Base-by-base conservation (phyloP, 129 eudicot genomes). In the Solidago caesia region DNA sequence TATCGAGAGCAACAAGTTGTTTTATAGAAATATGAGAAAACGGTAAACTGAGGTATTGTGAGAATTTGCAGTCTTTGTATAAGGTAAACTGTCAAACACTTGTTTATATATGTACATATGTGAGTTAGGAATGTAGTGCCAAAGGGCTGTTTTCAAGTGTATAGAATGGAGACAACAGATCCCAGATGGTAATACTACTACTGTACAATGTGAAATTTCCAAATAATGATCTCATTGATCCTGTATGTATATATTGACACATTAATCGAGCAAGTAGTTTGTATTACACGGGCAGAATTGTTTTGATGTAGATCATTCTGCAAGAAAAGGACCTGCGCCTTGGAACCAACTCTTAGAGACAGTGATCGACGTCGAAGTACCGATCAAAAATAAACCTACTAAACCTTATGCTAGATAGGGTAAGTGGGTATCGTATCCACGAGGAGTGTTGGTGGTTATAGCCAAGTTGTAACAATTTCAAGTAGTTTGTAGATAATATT, bases 121-220 rank as follows among this genome's bases (percentile, higher is more conserved):
- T 49, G 75, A 65, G 60, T 72, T 68, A 46, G 45, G 43, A 68
- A 57, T 51, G 4, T 71, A 69, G 58, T 61, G 64, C 33, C 47
- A 41, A 76, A 60, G 82, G 84, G 80, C 80, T 76, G 84, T 77
- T 84, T 86, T 86, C 80, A 57, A 87, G 84, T 87, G 91, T 87
- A 87, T 81, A 84, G 82, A 82, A 26, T 53, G 68, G 68, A 68
- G 67, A 64, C 71, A 75, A 76, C 82, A 78, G 84, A 78, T 66
- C 81, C 80, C 14, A 75, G 52, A 76, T 71, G 64, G 62, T 63
- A 75, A 64, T 21, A 21, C 72, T 64, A 21, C 49, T 45, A 14
- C 0, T 63, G 61, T 56, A 16, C 1, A 12, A 39, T 6, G 27
- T 25, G 39, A 59, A 43, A 67, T 52, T 44, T 78, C 82, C 10